Evolutionary conservation across 257 asterid genomes (phyloP), one percentile per base, ranked within the genome.

Genomic region (Gynochthodes officinalis): DNA sequence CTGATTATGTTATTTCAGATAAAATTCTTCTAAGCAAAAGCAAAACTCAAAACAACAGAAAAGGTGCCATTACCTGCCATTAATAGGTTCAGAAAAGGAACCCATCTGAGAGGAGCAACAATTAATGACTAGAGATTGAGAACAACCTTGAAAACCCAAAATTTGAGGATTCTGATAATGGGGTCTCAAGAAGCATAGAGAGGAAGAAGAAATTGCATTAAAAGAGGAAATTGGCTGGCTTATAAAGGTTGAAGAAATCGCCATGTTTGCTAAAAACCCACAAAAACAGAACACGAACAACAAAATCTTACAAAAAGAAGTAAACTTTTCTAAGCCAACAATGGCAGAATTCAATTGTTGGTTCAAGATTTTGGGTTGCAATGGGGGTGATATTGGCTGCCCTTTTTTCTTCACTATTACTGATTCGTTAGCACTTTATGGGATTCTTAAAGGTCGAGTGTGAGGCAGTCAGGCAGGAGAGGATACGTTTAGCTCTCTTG

Each of bases 71-170:
- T 82, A 90, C 98, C 97, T 86, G 67, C 71, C 79, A 82, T 81
- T 78, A 62, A 73, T 37, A 73, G 89, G 54, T 63, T 87, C 91
- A 46, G 91, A 79, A 67, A 81, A 57, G 76, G 85, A 77, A 28
- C 72, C 84, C 68, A 46, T 54, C 42, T 82, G 85, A 84, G 86
- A 75, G 55, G 90, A 85, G 76, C 80, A 82, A 72, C 95, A 85
- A 46, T 71, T 76, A 77, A 89, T 46, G 67, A 73, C 60, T 28
- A 83, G 67, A 76, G 82, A 75, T 37, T 62, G 80, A 58, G 81
- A 75, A 77, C 58, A 77, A 53, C 70, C 70, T 28, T 57, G 80
- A 81, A 63, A 73, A 64, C 84, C 86, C 63, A 76, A 73, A 46
- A 70, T 72, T 14, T 40, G 73, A 32, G 54, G 77, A 69, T 58